phyloP scores from a whole-genome alignment of 2,329 filamentous ascomycete genomes.

The Penicillium sp. region DNA sequence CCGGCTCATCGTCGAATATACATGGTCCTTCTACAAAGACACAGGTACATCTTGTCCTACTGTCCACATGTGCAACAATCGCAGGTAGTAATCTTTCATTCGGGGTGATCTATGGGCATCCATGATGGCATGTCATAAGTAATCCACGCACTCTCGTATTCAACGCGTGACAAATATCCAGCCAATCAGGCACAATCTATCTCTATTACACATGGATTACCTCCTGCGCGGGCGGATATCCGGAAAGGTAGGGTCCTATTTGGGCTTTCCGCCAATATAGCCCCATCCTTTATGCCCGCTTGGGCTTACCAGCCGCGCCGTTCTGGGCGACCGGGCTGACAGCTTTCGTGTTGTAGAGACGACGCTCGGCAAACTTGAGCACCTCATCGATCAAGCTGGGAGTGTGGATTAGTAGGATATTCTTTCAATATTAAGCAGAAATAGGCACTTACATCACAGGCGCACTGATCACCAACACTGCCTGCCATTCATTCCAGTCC shows the following conservation, averaged over 20 bases:
- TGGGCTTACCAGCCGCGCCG: slow-evolving; percentile 35
- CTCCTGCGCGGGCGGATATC: neutral
- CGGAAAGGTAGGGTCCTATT: neutral
- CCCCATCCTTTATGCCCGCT: slow-evolving; percentile 30
- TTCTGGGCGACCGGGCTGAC: slow-evolving; percentile 25
- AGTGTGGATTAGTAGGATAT: slow-evolving; percentile 17
- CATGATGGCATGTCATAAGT: slow-evolving; percentile 4
- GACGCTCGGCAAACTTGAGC: slow-evolving; percentile 74
- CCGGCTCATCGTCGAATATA: neutral
- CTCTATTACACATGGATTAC: slow-evolving; percentile 4
- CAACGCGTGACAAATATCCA: neutral
- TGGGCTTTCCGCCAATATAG: slow-evolving; percentile 1
- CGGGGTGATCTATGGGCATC: slow-evolving; percentile 8
- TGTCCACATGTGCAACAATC: neutral
- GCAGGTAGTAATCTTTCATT: slow-evolving; percentile 4
- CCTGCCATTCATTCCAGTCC: slow-evolving; percentile 84
- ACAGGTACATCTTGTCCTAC: neutral
- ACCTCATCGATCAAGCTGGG: slow-evolving; percentile 74
- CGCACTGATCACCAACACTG: slow-evolving; percentile 80
- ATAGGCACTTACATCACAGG: slow-evolving; percentile 77
- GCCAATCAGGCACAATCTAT: slow-evolving; percentile 3
- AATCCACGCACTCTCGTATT: neutral
- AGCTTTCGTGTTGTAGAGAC: slow-evolving; percentile 51
- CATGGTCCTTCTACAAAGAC: neutral
- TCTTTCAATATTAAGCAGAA: neutral